Evolutionary conservation across 129 eudicot species (phyloP), one percentile per base, ranked within the genome.

Genomic region (Silybum marianum): DNA sequence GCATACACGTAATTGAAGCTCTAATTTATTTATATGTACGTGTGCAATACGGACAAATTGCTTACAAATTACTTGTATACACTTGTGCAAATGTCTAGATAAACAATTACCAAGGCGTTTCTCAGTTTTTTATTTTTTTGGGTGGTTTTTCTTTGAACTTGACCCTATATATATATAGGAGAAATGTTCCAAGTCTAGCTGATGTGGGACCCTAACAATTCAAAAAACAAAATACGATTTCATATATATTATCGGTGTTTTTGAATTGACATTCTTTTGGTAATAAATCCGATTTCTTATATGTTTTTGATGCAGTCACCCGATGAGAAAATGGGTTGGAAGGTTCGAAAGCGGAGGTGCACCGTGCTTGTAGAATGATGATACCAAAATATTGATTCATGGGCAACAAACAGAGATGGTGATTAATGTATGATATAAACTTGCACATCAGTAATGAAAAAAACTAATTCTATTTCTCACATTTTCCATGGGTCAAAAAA

Each of bases 291-390:
- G 1, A 2, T 58, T 1, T 75, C 30, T 77, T 12, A 34, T 32
- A 6, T 19, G 25, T 78, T 78, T 32, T 19, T 48, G 48, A 7
- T 79, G 83, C 85, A 86, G 88, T 72, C 86, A 54, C 66, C 65
- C 67, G 84, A 80, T 69, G 88, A 76, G 21, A 85, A 84, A 72
- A 74, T 67, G 30, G n/a, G 84, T 73, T 83, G 86, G 73, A 85
- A 85, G 79, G 78, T 78, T 63, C 71, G 72, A 21, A 89, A 91
- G 84, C 87, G 89, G 65, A 78, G 84, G 69, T 91, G 98, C 77
- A 77, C 42, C 9, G 92, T 93, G 83, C 32, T 73, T 42, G 75
- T 81, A 73, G 86, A 85, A 36, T 86, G 69, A 42, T 28, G n/a
- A 26, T 7, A 18, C 75, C 34, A 60, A 70, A 71, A 22, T 60